Conservation (phyloP, 257 asterid genomes). For the Datura wrightii region DNA sequence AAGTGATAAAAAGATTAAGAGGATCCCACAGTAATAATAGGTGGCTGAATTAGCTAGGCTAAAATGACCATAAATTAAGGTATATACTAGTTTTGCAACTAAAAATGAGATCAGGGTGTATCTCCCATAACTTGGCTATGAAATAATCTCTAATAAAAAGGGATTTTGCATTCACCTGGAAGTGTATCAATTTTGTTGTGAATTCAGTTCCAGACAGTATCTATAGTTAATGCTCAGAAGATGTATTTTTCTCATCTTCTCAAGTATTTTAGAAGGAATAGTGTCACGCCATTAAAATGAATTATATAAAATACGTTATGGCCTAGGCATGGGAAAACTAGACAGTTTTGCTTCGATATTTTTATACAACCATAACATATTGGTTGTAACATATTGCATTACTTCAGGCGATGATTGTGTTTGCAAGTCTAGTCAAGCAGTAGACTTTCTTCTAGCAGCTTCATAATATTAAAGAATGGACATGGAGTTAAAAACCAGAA, state of each 20-base stretch:
- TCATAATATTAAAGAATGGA: background rate
- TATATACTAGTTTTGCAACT: constrained; percentile 2
- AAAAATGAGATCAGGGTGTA: background rate
- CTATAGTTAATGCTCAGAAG: background rate
- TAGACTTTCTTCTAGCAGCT: background rate
- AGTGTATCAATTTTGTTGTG: background rate
- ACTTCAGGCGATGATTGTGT: background rate
- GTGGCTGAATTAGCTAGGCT: constrained; percentile 11
- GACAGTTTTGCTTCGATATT: background rate
- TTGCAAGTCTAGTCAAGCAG: background rate
- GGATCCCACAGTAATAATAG: background rate
- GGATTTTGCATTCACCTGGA: background rate
- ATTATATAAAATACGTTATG: background rate
- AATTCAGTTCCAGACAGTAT: background rate
- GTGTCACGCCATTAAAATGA: background rate
- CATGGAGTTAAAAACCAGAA: background rate
- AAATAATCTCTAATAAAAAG: background rate
- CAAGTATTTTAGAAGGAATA: background rate
- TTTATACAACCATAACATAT: background rate
- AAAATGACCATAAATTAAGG: background rate
- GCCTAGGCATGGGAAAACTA: background rate
- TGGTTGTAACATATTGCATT: background rate
- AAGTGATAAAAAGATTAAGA: background rate
- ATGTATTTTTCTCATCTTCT: background rate
- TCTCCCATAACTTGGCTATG: background rate